Conservation (phyloP, 176 grass and related monocot species). For the Phoenix roebelenii region DNA sequence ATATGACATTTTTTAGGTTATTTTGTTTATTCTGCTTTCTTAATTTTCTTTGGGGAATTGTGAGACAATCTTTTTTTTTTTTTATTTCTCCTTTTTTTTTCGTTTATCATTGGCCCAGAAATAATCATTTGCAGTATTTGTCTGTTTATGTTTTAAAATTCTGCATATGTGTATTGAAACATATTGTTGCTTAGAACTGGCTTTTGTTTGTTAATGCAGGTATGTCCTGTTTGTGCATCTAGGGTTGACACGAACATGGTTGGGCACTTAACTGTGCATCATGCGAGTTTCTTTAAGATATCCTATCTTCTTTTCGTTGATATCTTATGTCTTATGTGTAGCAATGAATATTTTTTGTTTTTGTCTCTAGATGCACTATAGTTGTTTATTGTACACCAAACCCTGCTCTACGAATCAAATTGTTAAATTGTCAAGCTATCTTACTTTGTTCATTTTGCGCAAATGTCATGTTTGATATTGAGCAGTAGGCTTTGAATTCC, state of each 20-base stretch:
- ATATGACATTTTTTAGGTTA: no score
- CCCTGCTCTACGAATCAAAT: no score
- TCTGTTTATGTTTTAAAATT: not conserved
- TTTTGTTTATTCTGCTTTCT: no score
- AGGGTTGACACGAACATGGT: conserved; percentile 12
- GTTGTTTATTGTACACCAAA: not conserved
- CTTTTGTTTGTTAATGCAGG: conserved; percentile 1
- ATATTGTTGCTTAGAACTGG: not conserved
- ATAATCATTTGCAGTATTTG: no score
- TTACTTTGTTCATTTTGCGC: no score
- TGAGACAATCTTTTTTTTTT: no score
- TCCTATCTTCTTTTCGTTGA: not conserved
- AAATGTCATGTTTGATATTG: not conserved
- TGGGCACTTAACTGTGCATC: conserved; percentile 7
- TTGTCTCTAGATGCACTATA: not conserved
- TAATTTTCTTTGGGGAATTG: no score
- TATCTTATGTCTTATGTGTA: no score
- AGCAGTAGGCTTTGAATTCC: not conserved
- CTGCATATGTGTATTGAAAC: not conserved
- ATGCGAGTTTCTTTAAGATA: conserved; percentile 16
- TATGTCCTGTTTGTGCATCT: conserved; percentile 13
- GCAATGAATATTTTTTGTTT: not conserved
- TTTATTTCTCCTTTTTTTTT: no score
- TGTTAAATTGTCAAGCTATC: no score
- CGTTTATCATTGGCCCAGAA: no score